phyloP scores from a whole-genome alignment of 2,329 filamentous ascomycete genomes.

The Colletotrichum sp. region DNA sequence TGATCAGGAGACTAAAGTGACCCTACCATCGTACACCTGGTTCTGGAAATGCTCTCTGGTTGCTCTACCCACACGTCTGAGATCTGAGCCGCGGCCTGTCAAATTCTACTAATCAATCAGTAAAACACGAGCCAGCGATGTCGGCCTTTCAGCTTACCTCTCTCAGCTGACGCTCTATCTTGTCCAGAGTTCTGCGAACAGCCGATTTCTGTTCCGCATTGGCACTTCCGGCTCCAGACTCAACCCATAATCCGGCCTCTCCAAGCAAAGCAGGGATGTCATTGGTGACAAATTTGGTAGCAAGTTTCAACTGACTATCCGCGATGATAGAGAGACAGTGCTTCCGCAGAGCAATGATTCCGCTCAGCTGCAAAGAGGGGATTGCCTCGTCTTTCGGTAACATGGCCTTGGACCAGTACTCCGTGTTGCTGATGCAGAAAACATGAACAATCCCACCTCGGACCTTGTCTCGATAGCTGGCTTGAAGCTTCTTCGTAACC shows the following conservation, averaged over 20 bases:
- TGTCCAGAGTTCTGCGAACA: conserved; percentile 35
- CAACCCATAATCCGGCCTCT: conserved; percentile 47
- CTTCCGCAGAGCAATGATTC: conserved; percentile 43
- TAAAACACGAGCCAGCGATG: not conserved
- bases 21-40: conserved; percentile 1
- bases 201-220: conserved; percentile 39
- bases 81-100: not conserved
- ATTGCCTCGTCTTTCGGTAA: conserved; percentile 26
- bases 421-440: conserved; percentile 50
- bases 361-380: conserved; percentile 43
- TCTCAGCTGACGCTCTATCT: conserved; percentile 34
- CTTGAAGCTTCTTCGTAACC: not conserved
- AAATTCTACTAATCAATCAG: not conserved
- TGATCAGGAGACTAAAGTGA: not conserved
- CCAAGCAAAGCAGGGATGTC: conserved; percentile 46
- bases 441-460: conserved; percentile 30
- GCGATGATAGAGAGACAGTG: conserved; percentile 52
- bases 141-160: conserved; percentile 29
- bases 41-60: not conserved
- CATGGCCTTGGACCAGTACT: conserved; percentile 44
- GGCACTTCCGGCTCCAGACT: conserved; percentile 42
- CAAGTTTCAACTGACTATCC: conserved; percentile 41
- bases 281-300: conserved; percentile 41
- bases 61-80: not conserved
- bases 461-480: conserved; percentile 16